Conservation (phyloP, 2,329 filamentous ascomycete genomes). For the Huntiella bhutanensis region DNA sequence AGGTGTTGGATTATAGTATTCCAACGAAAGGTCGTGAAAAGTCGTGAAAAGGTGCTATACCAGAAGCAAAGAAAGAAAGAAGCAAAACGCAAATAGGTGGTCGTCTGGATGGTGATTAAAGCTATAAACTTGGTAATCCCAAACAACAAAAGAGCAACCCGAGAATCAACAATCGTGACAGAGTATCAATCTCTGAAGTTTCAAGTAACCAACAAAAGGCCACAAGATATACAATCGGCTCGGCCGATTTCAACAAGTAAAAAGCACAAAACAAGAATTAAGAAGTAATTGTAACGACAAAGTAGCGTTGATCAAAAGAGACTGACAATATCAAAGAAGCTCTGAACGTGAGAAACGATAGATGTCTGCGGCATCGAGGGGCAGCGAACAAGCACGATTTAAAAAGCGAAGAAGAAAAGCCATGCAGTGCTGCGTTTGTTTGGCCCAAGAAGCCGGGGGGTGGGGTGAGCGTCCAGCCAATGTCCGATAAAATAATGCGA, state of each 20-base stretch:
- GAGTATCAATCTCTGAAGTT: neutral
- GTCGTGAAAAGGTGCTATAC: neutral
- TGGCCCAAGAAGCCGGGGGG: too few relatives aligned
- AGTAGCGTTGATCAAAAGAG: neutral
- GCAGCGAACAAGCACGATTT: neutral
- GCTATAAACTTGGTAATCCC: neutral
- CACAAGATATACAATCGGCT: too few relatives aligned
- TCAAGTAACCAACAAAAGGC: too few relatives aligned
- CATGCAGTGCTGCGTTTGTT: neutral
- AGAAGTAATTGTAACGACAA: neutral
- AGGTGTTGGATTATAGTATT: conserved; percentile 1
- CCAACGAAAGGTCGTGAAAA: conserved; percentile 2
- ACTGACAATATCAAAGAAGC: conserved; percentile 3
- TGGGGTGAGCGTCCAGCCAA: too few relatives aligned
- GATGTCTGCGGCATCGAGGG: neutral
- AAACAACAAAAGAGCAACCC: neutral
- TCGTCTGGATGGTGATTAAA: neutral
- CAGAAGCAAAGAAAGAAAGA: conserved; percentile 1
- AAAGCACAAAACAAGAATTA: conserved; percentile 1
- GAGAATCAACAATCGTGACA: neutral
- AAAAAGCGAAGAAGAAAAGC: neutral
- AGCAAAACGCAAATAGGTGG: neutral
- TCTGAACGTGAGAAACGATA: neutral
- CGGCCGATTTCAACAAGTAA: neutral
- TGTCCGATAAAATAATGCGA: too few relatives aligned